These are phyloP conservation scores for Dioscorea dumetorum DNA, from an alignment of 106 monocot genomes.

Conservation along the genomic window DNA sequence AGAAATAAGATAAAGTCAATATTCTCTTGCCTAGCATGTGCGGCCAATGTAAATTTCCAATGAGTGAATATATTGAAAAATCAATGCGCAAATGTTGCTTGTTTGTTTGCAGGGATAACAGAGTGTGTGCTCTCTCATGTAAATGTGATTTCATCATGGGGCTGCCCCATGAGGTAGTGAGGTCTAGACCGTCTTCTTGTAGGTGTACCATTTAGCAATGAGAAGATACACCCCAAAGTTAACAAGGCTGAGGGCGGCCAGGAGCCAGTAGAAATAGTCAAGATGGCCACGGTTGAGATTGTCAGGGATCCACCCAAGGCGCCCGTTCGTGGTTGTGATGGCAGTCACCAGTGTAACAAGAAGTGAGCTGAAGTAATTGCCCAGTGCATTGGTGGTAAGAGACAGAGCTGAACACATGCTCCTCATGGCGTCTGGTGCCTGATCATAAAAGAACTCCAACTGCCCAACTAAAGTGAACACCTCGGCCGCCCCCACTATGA, in stretches of 20 bases:
- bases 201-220: conserved; percentile 37
- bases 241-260: conserved; percentile 25
- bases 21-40: too few relatives aligned
- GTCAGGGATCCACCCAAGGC: conserved; percentile 41
- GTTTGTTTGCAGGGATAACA: too few relatives aligned
- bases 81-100: too few relatives aligned
- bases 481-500: conserved; percentile 56
- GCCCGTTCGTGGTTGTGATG: conserved; percentile 26
- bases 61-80: too few relatives aligned
- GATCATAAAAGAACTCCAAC: conserved; percentile 52
- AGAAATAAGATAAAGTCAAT: too few relatives aligned
- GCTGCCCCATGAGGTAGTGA: too few relatives aligned
- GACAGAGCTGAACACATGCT: conserved; percentile 35
- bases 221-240: conserved; percentile 33
- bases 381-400: conserved; percentile 23
- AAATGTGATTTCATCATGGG: too few relatives aligned
- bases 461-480: conserved; percentile 48
- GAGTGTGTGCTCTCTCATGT: too few relatives aligned
- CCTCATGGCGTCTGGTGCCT: conserved; percentile 53
- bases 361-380: conserved; percentile 35
- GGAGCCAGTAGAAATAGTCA: conserved; percentile 42
- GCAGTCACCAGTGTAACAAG: conserved; percentile 29
- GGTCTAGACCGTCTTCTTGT: conserved; percentile 19
- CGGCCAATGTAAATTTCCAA: too few relatives aligned
- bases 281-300: conserved; percentile 43